phyloP scores from a whole-genome alignment of 2,329 filamentous ascomycete genomes.

The Fusarium keratoplasticum region DNA sequence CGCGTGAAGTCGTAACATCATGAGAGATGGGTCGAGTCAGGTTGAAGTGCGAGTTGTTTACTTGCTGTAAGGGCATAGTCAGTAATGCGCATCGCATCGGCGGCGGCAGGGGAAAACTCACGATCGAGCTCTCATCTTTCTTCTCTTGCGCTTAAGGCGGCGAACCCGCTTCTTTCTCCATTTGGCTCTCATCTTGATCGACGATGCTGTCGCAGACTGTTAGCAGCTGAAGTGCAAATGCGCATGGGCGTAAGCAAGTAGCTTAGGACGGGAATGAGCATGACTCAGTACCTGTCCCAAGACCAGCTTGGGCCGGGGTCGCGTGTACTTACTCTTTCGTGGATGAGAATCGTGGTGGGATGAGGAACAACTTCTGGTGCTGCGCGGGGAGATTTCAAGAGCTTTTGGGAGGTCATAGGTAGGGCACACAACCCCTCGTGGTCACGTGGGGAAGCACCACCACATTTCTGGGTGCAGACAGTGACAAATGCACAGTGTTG shows the following conservation, averaged over 20 bases:
- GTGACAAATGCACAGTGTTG: neutral
- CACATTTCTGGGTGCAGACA: neutral
- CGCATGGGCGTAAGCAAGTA: constrained; percentile 8
- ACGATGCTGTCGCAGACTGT: constrained; percentile 43
- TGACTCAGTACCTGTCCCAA: constrained; percentile 19
- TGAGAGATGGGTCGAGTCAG: constrained; percentile 63
- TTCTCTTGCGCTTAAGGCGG: constrained; percentile 99
- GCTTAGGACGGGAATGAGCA: constrained; percentile 20
- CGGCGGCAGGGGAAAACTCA: constrained; percentile 63
- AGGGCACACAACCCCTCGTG: constrained; percentile 52
- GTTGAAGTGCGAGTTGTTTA: constrained; percentile 73
- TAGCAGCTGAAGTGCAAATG: constrained; percentile 30
- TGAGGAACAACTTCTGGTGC: constrained; percentile 51
- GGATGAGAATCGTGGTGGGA: constrained; percentile 60
- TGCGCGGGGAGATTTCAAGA: constrained; percentile 45
- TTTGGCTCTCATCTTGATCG: constrained; percentile 88
- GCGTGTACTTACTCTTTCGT: constrained; percentile 53
- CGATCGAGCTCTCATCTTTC: constrained; percentile 99
- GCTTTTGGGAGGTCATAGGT: constrained; percentile 47
- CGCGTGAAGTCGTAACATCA: constrained; percentile 52
- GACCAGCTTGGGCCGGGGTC: constrained; percentile 17
- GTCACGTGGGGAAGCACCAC: constrained; percentile 46
- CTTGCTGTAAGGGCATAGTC: constrained; percentile 64
- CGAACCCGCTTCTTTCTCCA: constrained; percentile 99
- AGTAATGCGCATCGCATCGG: constrained; percentile 33